Conservation (phyloP, 2,329 filamentous ascomycete species). For the Aspergillus glaucus region DNA sequence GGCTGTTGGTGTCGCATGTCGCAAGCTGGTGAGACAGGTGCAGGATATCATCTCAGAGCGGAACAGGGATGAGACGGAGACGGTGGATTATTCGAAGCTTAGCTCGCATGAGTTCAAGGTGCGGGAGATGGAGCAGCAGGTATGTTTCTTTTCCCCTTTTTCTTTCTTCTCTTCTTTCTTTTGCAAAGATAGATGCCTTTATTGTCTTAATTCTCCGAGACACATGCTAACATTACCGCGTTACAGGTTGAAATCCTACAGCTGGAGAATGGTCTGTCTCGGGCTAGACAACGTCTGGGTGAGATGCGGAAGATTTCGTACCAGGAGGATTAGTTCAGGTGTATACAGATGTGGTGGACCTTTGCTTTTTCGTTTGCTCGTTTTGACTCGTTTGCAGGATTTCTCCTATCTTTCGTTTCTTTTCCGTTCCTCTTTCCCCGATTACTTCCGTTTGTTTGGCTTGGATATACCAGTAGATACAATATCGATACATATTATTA, state of each 20-base stretch:
- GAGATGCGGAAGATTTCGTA: conserved; percentile 99
- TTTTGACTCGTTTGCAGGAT: not conserved
- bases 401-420: not conserved
- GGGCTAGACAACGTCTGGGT: conserved; percentile 75
- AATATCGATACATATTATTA: too few relatives aligned
- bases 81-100: conserved; percentile 80
- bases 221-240: not conserved
- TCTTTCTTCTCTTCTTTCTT: not conserved
- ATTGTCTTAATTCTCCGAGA: not conserved
- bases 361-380: not conserved
- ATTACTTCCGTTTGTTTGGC: not conserved
- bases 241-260: conserved; percentile 89
- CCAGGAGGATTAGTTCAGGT: conserved; percentile 58
- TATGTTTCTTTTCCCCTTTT: conserved; percentile 41
- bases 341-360: not conserved
- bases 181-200: not conserved
- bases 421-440: too few relatives aligned
- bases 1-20: conserved; percentile 83
- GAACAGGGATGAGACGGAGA: conserved; percentile 68
- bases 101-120: conserved; percentile 97
- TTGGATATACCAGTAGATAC: not conserved
- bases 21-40: conserved; percentile 82
- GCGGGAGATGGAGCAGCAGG: conserved; percentile 98
- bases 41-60: conserved; percentile 89
- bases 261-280: conserved; percentile 76